phyloP scores from a whole-genome alignment of 2,329 filamentous ascomycete species.

The Xenoacremonium recifei region DNA sequence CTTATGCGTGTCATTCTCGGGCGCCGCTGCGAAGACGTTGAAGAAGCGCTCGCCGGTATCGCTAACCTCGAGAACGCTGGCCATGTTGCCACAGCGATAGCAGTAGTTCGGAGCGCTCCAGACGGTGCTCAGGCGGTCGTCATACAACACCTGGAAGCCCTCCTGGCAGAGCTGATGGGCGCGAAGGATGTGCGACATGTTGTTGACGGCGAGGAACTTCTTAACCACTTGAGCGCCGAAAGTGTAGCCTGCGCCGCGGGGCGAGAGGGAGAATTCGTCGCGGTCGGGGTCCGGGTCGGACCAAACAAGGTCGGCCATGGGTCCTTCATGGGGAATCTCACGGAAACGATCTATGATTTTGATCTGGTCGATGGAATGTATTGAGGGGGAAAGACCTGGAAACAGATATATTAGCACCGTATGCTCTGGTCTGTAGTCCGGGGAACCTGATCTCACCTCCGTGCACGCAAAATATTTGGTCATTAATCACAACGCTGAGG shows the following conservation, averaged over 20 bases:
- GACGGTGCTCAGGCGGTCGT: slow-evolving; percentile 90
- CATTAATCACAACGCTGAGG: slow-evolving; percentile 94
- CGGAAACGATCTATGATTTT: slow-evolving; percentile 99
- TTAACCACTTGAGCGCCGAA: slow-evolving; percentile 97
- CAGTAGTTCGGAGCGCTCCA: slow-evolving; percentile 98
- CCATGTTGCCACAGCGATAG: slow-evolving; percentile 95
- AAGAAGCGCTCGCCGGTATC: slow-evolving; percentile 92
- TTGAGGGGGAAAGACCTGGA: slow-evolving; percentile 76
- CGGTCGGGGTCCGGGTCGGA: slow-evolving; percentile 96
- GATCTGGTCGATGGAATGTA: slow-evolving; percentile 98
- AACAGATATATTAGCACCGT: too few relatives aligned
- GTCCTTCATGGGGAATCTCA: slow-evolving; percentile 96
- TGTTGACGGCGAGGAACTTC: slow-evolving; percentile 96
- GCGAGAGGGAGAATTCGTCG: slow-evolving; percentile 94
- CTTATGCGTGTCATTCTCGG: slow-evolving; percentile 90
- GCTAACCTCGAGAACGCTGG: slow-evolving; percentile 93
- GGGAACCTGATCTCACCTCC: slow-evolving; percentile 57
- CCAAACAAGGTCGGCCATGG: slow-evolving; percentile 99
- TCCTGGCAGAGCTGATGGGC: slow-evolving; percentile 99
- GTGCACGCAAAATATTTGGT: slow-evolving; percentile 98
- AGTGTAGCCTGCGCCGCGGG: slow-evolving; percentile 91
- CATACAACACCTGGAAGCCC: slow-evolving; percentile 94
- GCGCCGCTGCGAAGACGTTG: slow-evolving; percentile 96
- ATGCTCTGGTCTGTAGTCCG: too few relatives aligned
- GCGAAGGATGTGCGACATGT: slow-evolving; percentile 94